Evolutionary conservation across 2,329 filamentous ascomycete species (phyloP), one percentile per base, ranked within the genome.

Genomic region (Sclerotinia minor): DNA sequence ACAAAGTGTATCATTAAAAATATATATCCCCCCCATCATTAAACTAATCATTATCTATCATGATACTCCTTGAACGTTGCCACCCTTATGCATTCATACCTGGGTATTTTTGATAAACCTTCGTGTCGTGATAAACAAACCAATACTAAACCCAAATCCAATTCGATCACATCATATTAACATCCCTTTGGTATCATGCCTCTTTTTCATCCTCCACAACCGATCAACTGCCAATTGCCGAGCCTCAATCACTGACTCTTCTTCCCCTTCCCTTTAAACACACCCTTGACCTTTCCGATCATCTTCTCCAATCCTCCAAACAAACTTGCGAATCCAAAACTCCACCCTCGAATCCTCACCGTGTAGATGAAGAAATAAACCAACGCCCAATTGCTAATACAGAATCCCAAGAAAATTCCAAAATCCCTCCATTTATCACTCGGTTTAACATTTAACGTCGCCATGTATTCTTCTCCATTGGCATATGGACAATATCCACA

Each of bases 311-410:
- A 63, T 2, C 71, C 71, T 2, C 81, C 80, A 75, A 88, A 88
- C 3, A 90, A 35, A 54, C 79, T 79, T 0, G 85, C 85, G 68
- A 92, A 82, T 0, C 89, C 90, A 77, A 92, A 92, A 29, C 79
- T 85, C 89, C 89, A 92, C 9, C 88, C 85, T 71, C 83, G 84
- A 66, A 92, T 85, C 24, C 90, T 83, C 8, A 92, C 88, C 3
- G 86, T 89, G 78, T 89, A 93, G 67, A 92, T 87, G 75, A 93
- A 92, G 79, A 92, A 91, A 76, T 91, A 91, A 0, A 92, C 89
- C 65, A 92, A 77, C 52, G 83, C 79, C 87, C 87, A 92, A 75
- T 92, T 92, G 63, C 85, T 88, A 19, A 90, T 79, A 64, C 85
- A 86, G 76, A 92, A 93, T 1, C 85, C 87, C 11, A 91, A 72